phyloP scores from a whole-genome alignment of 495 filamentous ascomycete species.

The Parmelia sp. region DNA sequence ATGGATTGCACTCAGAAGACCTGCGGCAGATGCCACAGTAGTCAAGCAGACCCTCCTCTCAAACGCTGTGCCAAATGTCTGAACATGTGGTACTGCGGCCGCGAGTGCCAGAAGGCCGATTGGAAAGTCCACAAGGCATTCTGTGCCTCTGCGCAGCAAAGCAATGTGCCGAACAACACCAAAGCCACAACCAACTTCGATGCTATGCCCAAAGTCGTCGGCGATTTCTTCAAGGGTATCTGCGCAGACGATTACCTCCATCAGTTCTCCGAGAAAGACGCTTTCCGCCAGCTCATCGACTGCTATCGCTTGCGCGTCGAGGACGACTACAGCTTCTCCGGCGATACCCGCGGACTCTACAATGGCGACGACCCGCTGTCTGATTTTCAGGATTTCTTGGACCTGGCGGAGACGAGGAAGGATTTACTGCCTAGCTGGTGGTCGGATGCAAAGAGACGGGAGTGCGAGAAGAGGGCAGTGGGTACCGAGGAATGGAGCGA shows the following conservation, averaged over 20 bases:
- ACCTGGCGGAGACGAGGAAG: slow-evolving; percentile 21
- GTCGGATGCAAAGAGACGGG: slow-evolving; percentile 30
- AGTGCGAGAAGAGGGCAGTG: slow-evolving; percentile 28
- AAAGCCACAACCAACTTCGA: slow-evolving; percentile 3
- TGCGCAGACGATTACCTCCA: slow-evolving; percentile 33
- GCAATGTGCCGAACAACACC: slow-evolving; percentile 8
- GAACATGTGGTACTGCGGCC: slow-evolving; percentile 40
- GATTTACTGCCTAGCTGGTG: slow-evolving; percentile 41
- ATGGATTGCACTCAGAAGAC: neutral
- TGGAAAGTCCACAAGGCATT: slow-evolving; percentile 40
- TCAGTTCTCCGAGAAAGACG: slow-evolving; percentile 37
- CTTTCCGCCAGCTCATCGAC: slow-evolving; percentile 44
- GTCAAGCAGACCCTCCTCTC: slow-evolving; percentile 17
- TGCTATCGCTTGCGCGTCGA: slow-evolving; percentile 42
- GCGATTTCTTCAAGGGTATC: slow-evolving; percentile 28
- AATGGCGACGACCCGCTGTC: slow-evolving; percentile 20
- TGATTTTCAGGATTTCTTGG: slow-evolving; percentile 29
- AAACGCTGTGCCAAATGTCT: slow-evolving; percentile 39
- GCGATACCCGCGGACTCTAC: slow-evolving; percentile 30
- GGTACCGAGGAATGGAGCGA: slow-evolving; percentile 21
- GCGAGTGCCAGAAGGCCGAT: slow-evolving; percentile 40
- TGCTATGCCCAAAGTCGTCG: slow-evolving; percentile 1
- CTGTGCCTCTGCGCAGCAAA: slow-evolving; percentile 26
- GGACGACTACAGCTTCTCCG: slow-evolving; percentile 32
- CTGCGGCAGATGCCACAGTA: slow-evolving; percentile 4